phyloP scores from a whole-genome alignment of 192 early-diverging fungal genomes.

The Physocladia obscura region DNA sequence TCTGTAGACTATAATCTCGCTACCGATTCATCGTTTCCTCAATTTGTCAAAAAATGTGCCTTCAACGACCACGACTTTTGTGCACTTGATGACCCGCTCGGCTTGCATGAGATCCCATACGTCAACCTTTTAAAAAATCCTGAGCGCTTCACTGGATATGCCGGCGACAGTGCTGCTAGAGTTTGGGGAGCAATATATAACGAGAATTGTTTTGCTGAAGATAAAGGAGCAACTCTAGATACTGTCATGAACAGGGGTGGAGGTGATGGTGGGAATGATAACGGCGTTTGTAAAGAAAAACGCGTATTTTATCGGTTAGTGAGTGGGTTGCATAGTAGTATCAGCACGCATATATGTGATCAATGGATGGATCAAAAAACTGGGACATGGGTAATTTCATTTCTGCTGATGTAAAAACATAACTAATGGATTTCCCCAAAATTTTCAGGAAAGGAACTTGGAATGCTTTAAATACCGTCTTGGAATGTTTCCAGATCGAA shows the following conservation, averaged over 20 bases:
- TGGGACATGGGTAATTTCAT: constrained; percentile 75
- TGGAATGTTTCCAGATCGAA: constrained; percentile 82
- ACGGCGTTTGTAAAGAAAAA: constrained; percentile 73
- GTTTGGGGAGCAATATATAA: constrained; percentile 97
- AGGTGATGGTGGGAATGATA: constrained; percentile 33
- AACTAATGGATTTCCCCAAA: background rate
- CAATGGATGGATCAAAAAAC: constrained; percentile 88
- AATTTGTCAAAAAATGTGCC: constrained; percentile 41
- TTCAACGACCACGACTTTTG: constrained; percentile 77
- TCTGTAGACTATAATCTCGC: constrained; percentile 65
- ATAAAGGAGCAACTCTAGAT: background rate
- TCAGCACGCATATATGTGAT: constrained; percentile 96
- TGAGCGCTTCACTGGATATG: constrained; percentile 95
- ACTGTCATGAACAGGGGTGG: background rate
- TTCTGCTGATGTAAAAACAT: background rate
- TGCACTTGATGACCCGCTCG: constrained; percentile 74
- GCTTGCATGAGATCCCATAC: constrained; percentile 67
- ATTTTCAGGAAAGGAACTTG: constrained; percentile 57
- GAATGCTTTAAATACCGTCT: constrained; percentile 90
- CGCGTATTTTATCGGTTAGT: constrained; percentile 65
- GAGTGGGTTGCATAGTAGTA: constrained; percentile 88
- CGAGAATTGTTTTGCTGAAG: constrained; percentile 92
- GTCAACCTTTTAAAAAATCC: constrained; percentile 90
- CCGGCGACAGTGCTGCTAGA: constrained; percentile 79
- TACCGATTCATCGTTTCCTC: constrained; percentile 35